phyloP scores from a whole-genome alignment of 768 basidiomycete genomes.

The Sporobolomyces phaffii region DNA sequence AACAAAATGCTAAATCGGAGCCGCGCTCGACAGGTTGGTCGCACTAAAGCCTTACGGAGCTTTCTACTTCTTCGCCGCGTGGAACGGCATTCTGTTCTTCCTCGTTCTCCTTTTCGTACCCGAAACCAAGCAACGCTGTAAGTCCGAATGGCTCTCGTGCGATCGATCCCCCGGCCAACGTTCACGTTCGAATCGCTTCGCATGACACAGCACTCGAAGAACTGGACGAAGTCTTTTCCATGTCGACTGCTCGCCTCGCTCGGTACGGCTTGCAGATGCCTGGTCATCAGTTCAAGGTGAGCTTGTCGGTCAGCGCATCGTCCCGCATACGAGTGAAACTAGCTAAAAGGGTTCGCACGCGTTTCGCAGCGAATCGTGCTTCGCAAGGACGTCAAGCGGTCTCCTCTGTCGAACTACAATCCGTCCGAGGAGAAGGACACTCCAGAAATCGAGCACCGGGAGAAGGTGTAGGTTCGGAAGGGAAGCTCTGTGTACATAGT shows the following conservation, averaged over 20 bases:
- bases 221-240: slow-evolving; percentile 34
- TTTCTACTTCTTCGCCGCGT: slow-evolving; percentile 42
- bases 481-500: too few relatives aligned
- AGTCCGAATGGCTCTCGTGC: neutral
- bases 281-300: slow-evolving; percentile 13
- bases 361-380: slow-evolving; percentile 6
- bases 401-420: slow-evolving; percentile 9
- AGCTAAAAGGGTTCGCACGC: too few relatives aligned
- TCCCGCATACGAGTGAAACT: too few relatives aligned
- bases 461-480: slow-evolving; percentile 23
- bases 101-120: slow-evolving; percentile 31
- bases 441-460: slow-evolving; percentile 21
- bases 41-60: slow-evolving; percentile 67
- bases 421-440: slow-evolving; percentile 28
- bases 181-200: too few relatives aligned
- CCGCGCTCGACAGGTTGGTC: too few relatives aligned
- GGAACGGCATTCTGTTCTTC: slow-evolving; percentile 6
- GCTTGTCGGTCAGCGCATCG: too few relatives aligned
- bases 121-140: slow-evolving; percentile 19
- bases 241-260: slow-evolving; percentile 11
- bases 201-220: slow-evolving; percentile 26
- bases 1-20: too few relatives aligned
- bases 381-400: slow-evolving; percentile 15
- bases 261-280: slow-evolving; percentile 23
- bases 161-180: too few relatives aligned